A percentile compares a stretch with the other conserved stretches of the same genome.
Conservation (phyloP, 163 green algal species). For the Volvox carteri region DNA sequence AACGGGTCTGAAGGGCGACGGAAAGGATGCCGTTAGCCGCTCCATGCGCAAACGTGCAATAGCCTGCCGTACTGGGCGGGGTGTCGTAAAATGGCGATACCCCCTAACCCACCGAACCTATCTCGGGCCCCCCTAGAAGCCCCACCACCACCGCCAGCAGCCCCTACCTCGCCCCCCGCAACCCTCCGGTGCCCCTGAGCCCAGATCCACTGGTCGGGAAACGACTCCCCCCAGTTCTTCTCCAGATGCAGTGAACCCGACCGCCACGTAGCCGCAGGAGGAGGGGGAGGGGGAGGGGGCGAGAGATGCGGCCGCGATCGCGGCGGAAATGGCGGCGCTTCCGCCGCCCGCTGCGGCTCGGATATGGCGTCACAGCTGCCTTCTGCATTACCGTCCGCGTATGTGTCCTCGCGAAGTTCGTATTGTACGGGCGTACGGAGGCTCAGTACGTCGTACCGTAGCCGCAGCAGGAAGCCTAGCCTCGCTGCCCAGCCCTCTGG, state of each 20-base stretch:
- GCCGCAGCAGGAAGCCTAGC: slow-evolving; percentile 31
- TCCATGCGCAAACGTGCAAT: too few species aligned
- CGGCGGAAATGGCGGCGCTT: not conserved
- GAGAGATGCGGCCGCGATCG: not conserved
- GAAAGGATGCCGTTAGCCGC: too few species aligned
- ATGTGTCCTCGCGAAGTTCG: not conserved
- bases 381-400: not conserved
- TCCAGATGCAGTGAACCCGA: not conserved
- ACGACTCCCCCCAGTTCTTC: slow-evolving; percentile 48
- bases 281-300: too few species aligned
- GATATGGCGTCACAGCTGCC: not conserved
- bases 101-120: too few species aligned
- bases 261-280: not conserved
- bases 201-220: slow-evolving; percentile 52
- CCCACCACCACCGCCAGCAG: not conserved
- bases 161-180: not conserved
- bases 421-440: slow-evolving; percentile 35
- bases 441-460: slow-evolving; percentile 37
- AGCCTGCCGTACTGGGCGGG: too few species aligned
- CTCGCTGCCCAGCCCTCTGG: slow-evolving; percentile 35
- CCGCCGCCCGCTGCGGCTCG: too few species aligned
- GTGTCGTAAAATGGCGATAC: too few species aligned
- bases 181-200: slow-evolving; percentile 15
- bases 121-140: too few species aligned
- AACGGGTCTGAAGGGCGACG: too few species aligned